These are phyloP conservation scores for Nepenthes gracilis DNA, from an alignment of 148 eudicot species.

Conservation along the genomic window DNA sequence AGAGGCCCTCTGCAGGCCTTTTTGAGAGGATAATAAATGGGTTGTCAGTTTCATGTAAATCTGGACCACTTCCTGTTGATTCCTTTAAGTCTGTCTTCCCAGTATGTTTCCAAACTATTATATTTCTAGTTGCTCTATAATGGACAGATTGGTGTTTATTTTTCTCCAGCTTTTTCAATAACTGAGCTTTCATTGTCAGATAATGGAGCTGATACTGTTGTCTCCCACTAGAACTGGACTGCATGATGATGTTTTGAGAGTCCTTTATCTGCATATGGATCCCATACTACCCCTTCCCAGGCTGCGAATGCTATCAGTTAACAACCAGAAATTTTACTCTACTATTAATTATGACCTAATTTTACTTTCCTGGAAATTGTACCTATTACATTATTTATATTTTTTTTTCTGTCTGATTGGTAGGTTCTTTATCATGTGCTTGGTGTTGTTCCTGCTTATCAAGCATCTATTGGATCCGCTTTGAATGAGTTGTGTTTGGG, in stretches of 20 bases:
- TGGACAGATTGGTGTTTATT: neutral
- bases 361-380: neutral
- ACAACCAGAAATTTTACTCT: slow-evolving; percentile 4
- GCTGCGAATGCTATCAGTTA: slow-evolving; percentile 92
- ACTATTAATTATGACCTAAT: slow-evolving; percentile 1
- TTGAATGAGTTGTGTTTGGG: slow-evolving; percentile 94
- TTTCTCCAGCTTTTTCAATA: neutral
- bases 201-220: slow-evolving; percentile 78
- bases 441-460: slow-evolving; percentile 79
- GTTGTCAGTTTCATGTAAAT: slow-evolving; percentile 63
- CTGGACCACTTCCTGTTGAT: slow-evolving; percentile 92
- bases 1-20: slow-evolving; percentile 40
- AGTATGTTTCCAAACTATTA: slow-evolving; percentile 27
- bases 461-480: slow-evolving; percentile 76
- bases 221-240: slow-evolving; percentile 88
- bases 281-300: slow-evolving; percentile 89
- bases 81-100: slow-evolving; percentile 80
- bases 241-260: slow-evolving; percentile 72
- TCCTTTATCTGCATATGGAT: slow-evolving; percentile 82
- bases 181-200: slow-evolving; percentile 21
- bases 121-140: neutral
- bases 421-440: slow-evolving; percentile 95
- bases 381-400: neutral
- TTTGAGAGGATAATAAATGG: slow-evolving; percentile 70
- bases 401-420: slow-evolving; percentile 13